phyloP scores from a whole-genome alignment of 495 filamentous ascomycete species.

The Staphylotrichum longicolle region DNA sequence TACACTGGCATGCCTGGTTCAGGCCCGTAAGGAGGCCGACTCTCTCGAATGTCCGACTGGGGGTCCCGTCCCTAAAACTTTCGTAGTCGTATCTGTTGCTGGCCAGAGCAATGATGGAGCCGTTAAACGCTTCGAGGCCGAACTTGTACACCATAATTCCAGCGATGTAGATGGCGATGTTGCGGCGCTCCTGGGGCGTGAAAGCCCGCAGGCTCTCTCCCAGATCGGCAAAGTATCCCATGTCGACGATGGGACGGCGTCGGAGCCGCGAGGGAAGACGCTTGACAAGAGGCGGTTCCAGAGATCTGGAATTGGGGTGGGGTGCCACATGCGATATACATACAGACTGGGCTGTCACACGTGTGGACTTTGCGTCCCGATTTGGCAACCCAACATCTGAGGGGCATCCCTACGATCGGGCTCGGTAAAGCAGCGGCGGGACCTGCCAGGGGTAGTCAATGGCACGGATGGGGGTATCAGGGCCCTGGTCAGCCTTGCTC shows the following conservation, averaged over 20 bases:
- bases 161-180: conserved; percentile 43
- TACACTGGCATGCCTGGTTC: conserved; percentile 47
- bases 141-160: conserved; percentile 49
- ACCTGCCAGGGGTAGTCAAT: conserved; percentile 9
- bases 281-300: neutral
- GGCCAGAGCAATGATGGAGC: conserved; percentile 43
- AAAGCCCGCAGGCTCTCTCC: conserved; percentile 24
- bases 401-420: conserved; percentile 1
- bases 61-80: conserved; percentile 24
- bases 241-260: conserved; percentile 14
- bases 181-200: conserved; percentile 37
- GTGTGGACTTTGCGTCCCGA: neutral
- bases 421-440: conserved; percentile 8
- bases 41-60: conserved; percentile 42
- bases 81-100: conserved; percentile 48
- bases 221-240: conserved; percentile 21
- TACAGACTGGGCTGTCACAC: neutral
- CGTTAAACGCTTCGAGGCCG: conserved; percentile 48
- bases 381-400: neutral
- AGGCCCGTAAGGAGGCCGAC: conserved; percentile 45
- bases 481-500: conserved; percentile 1
- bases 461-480: neutral
- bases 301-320: neutral
- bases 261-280: neutral
- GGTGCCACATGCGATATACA: conserved; percentile 13